Conservation (phyloP, 768 basidiomycete genomes). For the Mycena galopus region DNA sequence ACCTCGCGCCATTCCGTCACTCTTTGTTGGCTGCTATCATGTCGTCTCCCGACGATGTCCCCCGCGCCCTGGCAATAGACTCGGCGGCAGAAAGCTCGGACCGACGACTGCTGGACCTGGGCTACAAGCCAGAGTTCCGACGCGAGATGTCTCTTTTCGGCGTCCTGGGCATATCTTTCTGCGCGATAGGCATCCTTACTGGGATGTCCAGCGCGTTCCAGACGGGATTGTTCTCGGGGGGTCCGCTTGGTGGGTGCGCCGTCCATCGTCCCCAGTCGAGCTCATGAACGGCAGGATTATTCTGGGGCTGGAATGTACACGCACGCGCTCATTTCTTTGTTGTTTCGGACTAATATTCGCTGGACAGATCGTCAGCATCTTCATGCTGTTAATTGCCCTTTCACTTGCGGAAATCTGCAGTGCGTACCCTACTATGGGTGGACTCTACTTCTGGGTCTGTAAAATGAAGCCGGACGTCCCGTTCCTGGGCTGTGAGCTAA, state of each 20-base stretch:
- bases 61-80: conserved; percentile 28
- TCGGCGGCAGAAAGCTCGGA: conserved; percentile 46
- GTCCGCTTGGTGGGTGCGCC: conserved; percentile 57
- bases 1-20: neutral
- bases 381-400: conserved; percentile 70
- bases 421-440: conserved; percentile 70
- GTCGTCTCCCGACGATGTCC: conserved; percentile 17
- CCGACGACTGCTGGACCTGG: conserved; percentile 62
- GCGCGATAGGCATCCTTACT: conserved; percentile 70
- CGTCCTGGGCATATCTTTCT: conserved; percentile 71
- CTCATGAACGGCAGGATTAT: conserved; percentile 48
- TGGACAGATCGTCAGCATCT: conserved; percentile 63
- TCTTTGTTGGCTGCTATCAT: neutral
- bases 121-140: conserved; percentile 68
- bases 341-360: neutral
- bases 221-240: conserved; percentile 69
- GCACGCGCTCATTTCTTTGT: neutral
- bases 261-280: neutral
- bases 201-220: conserved; percentile 74
- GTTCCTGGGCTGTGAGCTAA: conserved; percentile 62
- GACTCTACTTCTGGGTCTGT: conserved; percentile 75
- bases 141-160: conserved; percentile 72
- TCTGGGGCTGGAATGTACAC: conserved; percentile 75
- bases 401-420: conserved; percentile 72
- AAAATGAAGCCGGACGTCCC: conserved; percentile 69